Base-by-base conservation (phyloP, 176 grass and related monocot species). In the Phoenix dactylifera region DNA sequence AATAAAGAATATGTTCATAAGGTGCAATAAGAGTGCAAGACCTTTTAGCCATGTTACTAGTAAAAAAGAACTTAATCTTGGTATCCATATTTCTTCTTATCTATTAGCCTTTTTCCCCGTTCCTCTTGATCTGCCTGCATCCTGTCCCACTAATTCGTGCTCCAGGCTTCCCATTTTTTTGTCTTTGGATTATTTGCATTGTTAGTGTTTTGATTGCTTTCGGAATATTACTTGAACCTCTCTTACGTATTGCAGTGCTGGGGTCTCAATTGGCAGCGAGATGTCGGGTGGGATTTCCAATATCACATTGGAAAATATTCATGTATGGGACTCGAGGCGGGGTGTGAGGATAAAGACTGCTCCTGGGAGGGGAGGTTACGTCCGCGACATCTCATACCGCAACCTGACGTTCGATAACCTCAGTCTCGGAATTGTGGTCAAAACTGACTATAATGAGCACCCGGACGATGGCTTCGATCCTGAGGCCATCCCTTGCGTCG, bases 271-370 rank as follows among this genome's bases (percentile, higher is more conserved):
- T 7, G 67, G 67, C 19, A 69, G 67, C 57, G 67, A 69, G 30
- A 69, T 69, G 67, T 69, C 67, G 1, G 67, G 67, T 25, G 67
- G 67, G 20, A 49, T 69, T 16, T 69, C 67, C 24, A 69, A 69
- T 20, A 69, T 69, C 4, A 49, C 15, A 12, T 17, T 69, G 4
- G 67, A 69, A 48, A 69, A 69, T 18, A n/a, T 69, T 29, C 53
- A 23, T 49, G 30, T 69, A 6, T 69, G 67, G 67, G 32, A 48
- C 30, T 69, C 67, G 24, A 57, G 30, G 32, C 54, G 54, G 0
- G 67, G 67, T 44, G 54, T 69, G 20, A 69, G 67, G 35, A 69
- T 69, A 18, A 69, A 69, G 18, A 69, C 67, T 17, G 54, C 67
- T 17, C 54, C 67, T 2, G 67, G 67, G 32, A 56, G 67, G 67